A percentile compares a stretch with the other conserved stretches of the same genome.
phyloP scores from a whole-genome alignment of 257 asterid species.

The Nicotiana undulata region DNA sequence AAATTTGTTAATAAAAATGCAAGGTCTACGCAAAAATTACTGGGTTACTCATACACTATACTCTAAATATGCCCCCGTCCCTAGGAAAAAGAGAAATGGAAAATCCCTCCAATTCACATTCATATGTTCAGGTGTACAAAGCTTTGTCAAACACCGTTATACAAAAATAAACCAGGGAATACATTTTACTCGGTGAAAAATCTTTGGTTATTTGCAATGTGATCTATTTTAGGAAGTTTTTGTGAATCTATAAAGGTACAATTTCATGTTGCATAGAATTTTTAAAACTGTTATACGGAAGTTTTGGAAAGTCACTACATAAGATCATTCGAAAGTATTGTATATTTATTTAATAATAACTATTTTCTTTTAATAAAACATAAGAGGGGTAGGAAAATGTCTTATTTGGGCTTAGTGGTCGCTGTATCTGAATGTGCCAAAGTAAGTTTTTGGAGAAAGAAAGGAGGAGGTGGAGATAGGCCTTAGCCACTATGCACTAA shows the following conservation, averaged over 20 bases:
- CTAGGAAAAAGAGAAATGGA: no score
- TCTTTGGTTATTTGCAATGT: background rate
- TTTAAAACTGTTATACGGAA: background rate
- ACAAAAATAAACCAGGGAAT: no score
- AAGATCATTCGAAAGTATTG: no score
- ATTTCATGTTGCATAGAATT: background rate
- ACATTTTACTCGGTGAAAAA: background rate
- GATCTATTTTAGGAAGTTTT: background rate
- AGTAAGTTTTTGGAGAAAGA: background rate
- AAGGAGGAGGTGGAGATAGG: constrained; percentile 5
- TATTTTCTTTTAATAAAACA: no score
- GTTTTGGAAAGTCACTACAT: background rate
- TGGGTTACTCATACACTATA: no score
- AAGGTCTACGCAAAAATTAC: no score
- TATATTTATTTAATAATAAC: no score
- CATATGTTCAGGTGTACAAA: no score
- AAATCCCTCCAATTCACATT: no score
- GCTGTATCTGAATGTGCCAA: background rate
- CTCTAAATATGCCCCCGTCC: no score
- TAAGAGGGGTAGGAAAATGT: background rate
- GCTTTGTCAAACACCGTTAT: background rate
- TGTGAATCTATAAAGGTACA: background rate
- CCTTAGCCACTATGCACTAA: constrained; percentile 3
- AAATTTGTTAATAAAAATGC: no score
- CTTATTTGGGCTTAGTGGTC: background rate